phyloP scores from a whole-genome alignment of 1,284 basidiomycete species.

The Fomes fomentarius region DNA sequence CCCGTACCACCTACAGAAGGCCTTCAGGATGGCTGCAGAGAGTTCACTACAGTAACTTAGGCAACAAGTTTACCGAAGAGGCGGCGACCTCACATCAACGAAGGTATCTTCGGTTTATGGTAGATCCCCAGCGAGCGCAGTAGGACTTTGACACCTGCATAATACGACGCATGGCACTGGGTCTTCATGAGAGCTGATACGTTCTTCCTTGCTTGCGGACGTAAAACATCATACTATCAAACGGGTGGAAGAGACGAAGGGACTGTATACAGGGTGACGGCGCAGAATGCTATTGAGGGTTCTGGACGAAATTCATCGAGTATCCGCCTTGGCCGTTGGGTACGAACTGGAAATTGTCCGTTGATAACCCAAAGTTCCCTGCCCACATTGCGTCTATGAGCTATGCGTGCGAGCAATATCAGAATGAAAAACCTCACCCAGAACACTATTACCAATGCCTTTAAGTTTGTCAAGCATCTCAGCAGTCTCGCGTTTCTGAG shows the following conservation, averaged over 20 bases:
- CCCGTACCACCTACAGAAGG: no score
- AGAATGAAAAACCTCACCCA: conserved; percentile 61
- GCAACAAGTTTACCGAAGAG: no score
- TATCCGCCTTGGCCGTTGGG: conserved; percentile 94
- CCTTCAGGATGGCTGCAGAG: no score
- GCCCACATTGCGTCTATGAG: neutral
- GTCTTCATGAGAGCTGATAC: neutral
- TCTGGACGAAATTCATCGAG: conserved; percentile 80
- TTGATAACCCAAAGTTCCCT: conserved; percentile 88
- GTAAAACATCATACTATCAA: conserved; percentile 11
- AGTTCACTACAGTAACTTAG: no score
- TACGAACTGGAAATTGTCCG: conserved; percentile 94
- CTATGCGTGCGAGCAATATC: neutral
- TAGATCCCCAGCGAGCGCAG: no score
- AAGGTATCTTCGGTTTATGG: no score
- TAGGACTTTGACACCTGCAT: no score
- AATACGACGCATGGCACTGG: no score
- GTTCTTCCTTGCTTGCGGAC: no score
- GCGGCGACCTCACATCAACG: no score
- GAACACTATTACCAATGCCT: conserved; percentile 86
- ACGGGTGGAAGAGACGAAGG: no score
- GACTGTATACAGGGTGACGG: conserved; percentile 41
- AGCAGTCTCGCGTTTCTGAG: conserved; percentile 86
- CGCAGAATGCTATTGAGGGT: neutral
- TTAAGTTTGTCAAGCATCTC: conserved; percentile 96